Evolutionary conservation across 108 stramenopile genomes (phyloP).

Genomic region (Discostella pseudostelligera): DNA sequence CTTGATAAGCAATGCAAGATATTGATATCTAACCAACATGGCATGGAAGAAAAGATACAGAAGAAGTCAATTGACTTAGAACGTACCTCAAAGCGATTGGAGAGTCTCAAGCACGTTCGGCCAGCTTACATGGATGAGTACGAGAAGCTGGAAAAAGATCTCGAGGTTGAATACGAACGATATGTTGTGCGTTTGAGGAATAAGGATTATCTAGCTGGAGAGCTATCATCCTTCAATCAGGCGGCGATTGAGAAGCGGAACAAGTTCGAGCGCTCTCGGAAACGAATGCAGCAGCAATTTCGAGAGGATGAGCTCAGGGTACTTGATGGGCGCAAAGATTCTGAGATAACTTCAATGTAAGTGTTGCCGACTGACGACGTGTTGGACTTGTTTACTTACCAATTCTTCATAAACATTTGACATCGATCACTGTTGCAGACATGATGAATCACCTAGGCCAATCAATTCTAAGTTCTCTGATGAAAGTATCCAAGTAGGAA

Average conservation of each 20-base stretch:
- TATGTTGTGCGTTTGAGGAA: constrained; percentile 65
- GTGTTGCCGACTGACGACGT: constrained; percentile 5
- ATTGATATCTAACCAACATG: constrained; percentile 29
- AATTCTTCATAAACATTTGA: no score
- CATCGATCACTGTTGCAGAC: neutral
- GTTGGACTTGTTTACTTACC: neutral
- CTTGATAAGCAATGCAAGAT: constrained; percentile 36
- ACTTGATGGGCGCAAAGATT: constrained; percentile 24
- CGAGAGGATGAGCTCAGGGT: constrained; percentile 51
- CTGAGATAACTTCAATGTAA: neutral
- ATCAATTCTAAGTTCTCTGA: neutral
- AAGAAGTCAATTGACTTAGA: constrained; percentile 45
- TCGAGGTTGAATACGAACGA: constrained; percentile 76
- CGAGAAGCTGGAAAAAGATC: constrained; percentile 78
- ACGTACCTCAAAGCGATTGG: constrained; percentile 35
- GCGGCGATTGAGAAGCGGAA: constrained; percentile 45
- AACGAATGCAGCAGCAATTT: constrained; percentile 57
- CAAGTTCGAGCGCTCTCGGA: constrained; percentile 56
- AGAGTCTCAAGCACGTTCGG: constrained; percentile 56
- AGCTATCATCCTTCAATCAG: constrained; percentile 53
- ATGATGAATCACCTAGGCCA: neutral
- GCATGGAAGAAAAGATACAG: constrained; percentile 34
- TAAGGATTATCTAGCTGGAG: constrained; percentile 76
- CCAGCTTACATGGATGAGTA: constrained; percentile 88
- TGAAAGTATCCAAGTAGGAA: neutral